Conservation (phyloP, 257 asterid species). For the Osmanthus fragrans region DNA sequence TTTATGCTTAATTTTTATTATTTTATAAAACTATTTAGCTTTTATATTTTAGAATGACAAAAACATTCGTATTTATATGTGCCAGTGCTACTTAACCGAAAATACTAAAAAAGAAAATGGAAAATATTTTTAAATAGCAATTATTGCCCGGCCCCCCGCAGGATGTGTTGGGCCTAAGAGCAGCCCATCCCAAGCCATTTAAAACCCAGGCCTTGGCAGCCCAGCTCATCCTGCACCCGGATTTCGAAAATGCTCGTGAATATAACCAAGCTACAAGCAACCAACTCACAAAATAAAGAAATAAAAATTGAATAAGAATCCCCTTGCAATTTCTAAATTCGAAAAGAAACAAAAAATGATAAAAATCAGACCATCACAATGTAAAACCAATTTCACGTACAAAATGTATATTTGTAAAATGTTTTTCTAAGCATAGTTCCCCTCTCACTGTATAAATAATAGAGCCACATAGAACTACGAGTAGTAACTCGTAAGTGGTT, state of each 20-base stretch:
- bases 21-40: no score
- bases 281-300: neutral
- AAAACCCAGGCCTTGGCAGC: neutral
- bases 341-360: no score
- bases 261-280: neutral
- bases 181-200: neutral
- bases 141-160: neutral
- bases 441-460: conserved; percentile 24
- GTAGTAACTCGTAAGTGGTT: conserved; percentile 30
- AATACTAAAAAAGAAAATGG: no score
- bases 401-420: neutral
- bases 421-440: conserved; percentile 16
- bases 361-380: neutral
- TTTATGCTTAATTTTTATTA: no score
- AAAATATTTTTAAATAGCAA: neutral
- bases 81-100: no score
- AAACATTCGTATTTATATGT: no score
- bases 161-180: neutral
- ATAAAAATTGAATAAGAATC: neutral
- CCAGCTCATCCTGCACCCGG: neutral
- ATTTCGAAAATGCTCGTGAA: neutral
- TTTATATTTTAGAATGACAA: no score
- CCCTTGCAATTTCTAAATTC: neutral
- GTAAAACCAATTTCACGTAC: neutral
- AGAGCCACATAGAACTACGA: neutral